Evolutionary conservation across 2,329 filamentous ascomycete genomes (phyloP).

Genomic region (Fusarium chuoi): DNA sequence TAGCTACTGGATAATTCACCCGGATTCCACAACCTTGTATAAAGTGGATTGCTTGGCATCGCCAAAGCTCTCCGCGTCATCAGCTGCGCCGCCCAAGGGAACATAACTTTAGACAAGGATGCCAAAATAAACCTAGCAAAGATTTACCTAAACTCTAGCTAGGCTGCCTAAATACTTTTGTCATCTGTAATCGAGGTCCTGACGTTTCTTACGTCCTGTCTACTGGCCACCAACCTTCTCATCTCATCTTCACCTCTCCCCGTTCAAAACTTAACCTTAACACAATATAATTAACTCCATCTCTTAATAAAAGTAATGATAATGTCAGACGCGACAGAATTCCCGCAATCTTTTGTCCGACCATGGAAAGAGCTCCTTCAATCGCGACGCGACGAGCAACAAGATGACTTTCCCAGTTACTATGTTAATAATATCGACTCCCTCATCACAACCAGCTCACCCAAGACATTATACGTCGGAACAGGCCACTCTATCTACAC

Average conservation of each 20-base stretch:
- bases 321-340: slow-evolving; percentile 34
- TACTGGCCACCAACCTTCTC: background rate
- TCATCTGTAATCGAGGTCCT: rapidly evolving
- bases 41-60: slow-evolving; percentile 24
- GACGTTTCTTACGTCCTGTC: background rate
- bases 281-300: background rate
- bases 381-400: slow-evolving; percentile 48
- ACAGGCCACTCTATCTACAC: slow-evolving; percentile 68
- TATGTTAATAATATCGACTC: slow-evolving; percentile 55
- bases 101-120: no score
- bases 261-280: no score
- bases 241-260: background rate
- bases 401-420: slow-evolving; percentile 61
- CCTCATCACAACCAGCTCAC: slow-evolving; percentile 61
- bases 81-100: slow-evolving; percentile 7
- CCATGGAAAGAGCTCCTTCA: slow-evolving; percentile 51
- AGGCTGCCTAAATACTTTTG: background rate
- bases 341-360: slow-evolving; percentile 52
- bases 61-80: slow-evolving; percentile 24
- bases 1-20: background rate
- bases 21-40: background rate
- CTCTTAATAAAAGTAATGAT: background rate
- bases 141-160: rapidly evolving
- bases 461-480: slow-evolving; percentile 63
- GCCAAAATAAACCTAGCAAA: rapidly evolving